Evolutionary conservation across 2,329 filamentous ascomycete species (phyloP), one percentile per base, ranked within the genome.

Genomic region (Colletotrichum lentis): DNA sequence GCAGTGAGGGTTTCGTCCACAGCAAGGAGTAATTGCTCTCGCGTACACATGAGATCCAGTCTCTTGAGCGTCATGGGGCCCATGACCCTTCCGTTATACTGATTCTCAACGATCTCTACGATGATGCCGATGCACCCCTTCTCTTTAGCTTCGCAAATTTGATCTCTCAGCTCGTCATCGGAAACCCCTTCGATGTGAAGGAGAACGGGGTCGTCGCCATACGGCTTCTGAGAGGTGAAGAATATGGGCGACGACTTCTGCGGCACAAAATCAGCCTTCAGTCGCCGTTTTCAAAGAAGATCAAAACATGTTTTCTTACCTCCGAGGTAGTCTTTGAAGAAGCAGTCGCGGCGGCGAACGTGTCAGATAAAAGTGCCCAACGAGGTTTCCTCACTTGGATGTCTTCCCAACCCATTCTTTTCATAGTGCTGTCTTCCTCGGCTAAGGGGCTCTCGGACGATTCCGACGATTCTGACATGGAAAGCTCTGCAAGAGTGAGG

Each of bases 1-100:
- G 73, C 73, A 2, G 73, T 73, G 44, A 73, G 70, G 1, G 71
- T 73, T 67, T 74, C 72, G 39, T 74, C 73, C 2, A 72, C 68
- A 22, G 70, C 70, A 14, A 74, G 64, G 7, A 74, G 59, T 2
- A 74, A 50, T 1, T 63, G 52, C 52, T 71, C 62, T 46, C 66
- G 62, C 14, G 67, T 70, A 35, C 72, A 74, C 20, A 67, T 60
- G 2, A 24, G 35, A 41, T 69, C 65, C 20, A 73, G 62, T 3
- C 70, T 55, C 7, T 46, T 54, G 22, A 73, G 64, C n/a, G 62
- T 59, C 16, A 57, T 35, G 0, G 72, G 72, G 3, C 62, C 50
- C 8, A 74, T 59, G 14, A 73, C 67, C 10, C 71, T 69, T 0
- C 73, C 73, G 44, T 72, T 73, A 55, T 71, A 73, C 3, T 73